phyloP scores from a whole-genome alignment of 139 green algal genomes.

The Chlamydomonas sphaeroides region DNA sequence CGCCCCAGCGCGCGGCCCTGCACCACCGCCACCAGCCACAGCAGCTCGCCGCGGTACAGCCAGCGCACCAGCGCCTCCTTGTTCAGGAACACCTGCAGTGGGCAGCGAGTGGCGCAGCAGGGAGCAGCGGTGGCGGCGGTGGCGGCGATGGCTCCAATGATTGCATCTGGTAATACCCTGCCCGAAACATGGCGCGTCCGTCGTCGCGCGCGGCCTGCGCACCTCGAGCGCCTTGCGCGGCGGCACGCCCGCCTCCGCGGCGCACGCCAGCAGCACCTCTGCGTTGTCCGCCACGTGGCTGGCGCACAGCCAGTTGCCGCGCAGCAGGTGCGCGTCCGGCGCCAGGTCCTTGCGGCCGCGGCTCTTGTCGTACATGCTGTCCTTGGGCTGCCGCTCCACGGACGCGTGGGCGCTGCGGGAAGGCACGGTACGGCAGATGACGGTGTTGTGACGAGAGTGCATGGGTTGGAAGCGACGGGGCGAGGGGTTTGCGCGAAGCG shows the following conservation, averaged over 20 bases:
- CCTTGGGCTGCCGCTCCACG: constrained; percentile 37
- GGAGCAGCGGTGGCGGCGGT: not conserved
- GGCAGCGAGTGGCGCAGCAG: not conserved
- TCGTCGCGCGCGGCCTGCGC: no score
- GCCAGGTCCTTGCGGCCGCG: constrained; percentile 15
- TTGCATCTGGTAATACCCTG: no score
- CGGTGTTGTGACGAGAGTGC: no score
- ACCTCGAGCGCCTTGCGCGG: constrained; percentile 24
- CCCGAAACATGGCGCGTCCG: no score
- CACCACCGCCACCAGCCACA: constrained; percentile 47
- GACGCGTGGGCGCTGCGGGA: constrained; percentile 21
- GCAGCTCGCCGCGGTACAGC: constrained; percentile 52
- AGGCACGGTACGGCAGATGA: no score
- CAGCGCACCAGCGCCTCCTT: constrained; percentile 43
- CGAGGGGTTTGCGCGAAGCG: no score
- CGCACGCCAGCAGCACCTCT: constrained; percentile 30
- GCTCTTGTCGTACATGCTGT: constrained; percentile 29
- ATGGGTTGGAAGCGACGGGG: no score
- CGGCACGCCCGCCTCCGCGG: constrained; percentile 12
- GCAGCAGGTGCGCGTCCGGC: constrained; percentile 21
- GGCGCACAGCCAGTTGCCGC: constrained; percentile 39
- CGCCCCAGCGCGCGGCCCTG: constrained; percentile 51
- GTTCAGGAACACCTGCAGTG: constrained; percentile 38
- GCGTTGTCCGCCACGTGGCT: constrained; percentile 48
- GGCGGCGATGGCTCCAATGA: no score